Evolutionary conservation across 202 grass and related monocot species (phyloP), one percentile per base, ranked within the genome.

Genomic region (Panicum virgatum): DNA sequence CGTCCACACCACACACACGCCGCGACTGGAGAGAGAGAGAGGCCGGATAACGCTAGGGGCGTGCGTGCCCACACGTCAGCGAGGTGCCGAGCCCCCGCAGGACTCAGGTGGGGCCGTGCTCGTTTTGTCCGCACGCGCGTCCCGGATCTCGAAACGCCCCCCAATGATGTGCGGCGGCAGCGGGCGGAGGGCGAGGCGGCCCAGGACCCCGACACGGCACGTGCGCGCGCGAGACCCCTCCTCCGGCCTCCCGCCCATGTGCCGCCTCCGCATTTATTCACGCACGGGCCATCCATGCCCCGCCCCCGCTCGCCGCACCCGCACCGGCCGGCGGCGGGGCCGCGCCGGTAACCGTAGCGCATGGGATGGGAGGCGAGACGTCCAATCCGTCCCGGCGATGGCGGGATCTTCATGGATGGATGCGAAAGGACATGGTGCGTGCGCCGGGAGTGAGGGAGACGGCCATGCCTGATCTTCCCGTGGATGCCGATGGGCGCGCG

Each of bases 181-280:
- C 47, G 22, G 1, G 65, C 46, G 25, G 62, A 54, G 23, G 46
- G 40, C 20, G 43, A 74, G 40, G 32, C 56, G 72, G 82, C 45
- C 12, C 34, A 9, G 57, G 34, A 69, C 51, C 59, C 85, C 81
- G 81, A 91, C 89, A 91, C 72, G 50, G 72, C 89, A 88, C 89
- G 85, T 85, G 85, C 77, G 32, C 46, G 60, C 53, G 57, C 26
- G 56, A 43, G 30, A 65, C 59, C 71, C 22, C 66, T 10, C 59
- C 20, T 19, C n/a, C 15, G 42, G 32, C 3, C 44, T 14, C 46
- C 46, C 67, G 9, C 27, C 68, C 74, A 83, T 86, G 79, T 83
- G 72, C 37, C 22, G 15, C 32, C 32, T 34, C 3, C 22, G 16
- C 36, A 69, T 85, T 73, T 39, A 76, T 61, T 73, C 43, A 22